Evolutionary conservation across 2,329 filamentous ascomycete genomes (phyloP), one percentile per base, ranked within the genome.

Genomic region (Hymenoscyphus albidus): DNA sequence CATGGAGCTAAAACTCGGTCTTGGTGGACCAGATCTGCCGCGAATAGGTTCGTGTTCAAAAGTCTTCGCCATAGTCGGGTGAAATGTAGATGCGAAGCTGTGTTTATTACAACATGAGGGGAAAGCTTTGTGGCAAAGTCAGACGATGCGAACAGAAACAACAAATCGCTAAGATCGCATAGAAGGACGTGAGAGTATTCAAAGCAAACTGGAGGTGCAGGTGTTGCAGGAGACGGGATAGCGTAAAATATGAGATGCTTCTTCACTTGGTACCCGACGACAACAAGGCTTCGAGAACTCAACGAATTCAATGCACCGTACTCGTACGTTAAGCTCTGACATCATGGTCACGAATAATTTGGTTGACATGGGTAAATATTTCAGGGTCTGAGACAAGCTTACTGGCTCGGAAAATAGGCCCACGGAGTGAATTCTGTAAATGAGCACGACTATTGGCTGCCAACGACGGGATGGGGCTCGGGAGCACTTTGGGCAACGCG

Each of bases 1-100:
- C 57, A 63, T 42, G 0, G 70, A 70, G 35, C 65, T 70, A 63
- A 73, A 71, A 62, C 62, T 67, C 3, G 70, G 71, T 55, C 60
- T 35, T 35, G 3, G 44, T 57, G 31, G 31, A 35, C 48, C 67
- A 1, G 40, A n/a, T 32, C 66, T 69, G n/a, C 68, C 65, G 12
- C 66, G 63, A n/a, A 66, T 61, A 32, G 60, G 51, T 40, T 65
- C 64, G 38, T 64, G 66, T 48, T 55, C 39, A 40, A 64, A 63
- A 13, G 63, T 60, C 35, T 57, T 42, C 64, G 62, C 62, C 7
- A 55, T 59, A 22, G 27, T 54, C 7, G n/a, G 22, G 48, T 54
- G 12, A 13, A 22, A 51, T 35, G 35, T 35, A 35, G 48, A 54
- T 54, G 27, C 18, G 48, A 54, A 35, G 48, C 18, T 27, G 48